Base-by-base conservation (phyloP, 2,329 filamentous ascomycete species). In the Hypoxylon sp. region DNA sequence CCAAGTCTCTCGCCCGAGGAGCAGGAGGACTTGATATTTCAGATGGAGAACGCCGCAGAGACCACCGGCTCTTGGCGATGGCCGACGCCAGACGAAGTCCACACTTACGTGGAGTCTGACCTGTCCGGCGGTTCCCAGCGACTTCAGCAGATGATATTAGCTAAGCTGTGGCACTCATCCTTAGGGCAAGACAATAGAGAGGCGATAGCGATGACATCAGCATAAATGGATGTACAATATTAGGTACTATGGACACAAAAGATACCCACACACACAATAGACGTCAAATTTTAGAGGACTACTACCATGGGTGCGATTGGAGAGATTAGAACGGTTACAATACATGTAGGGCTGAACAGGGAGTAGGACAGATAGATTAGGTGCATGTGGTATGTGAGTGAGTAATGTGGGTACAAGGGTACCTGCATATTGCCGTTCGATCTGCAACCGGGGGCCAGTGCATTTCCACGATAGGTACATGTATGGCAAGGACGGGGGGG, bases 1-100 rank as follows among this genome's bases (percentile, higher is more conserved):
- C 80, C 81, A 6, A 77, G 81, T 64, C 77, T 87, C 1, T 74
- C 76, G 5, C 67, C 68, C 8, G 71, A 75, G n/a, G 48, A 72
- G 27, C 67, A 70, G 32, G 60, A 62, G 6, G 56, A 71, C 32
- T 56, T 78, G 3, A 60, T 47, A 10, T n/a, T 17, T 2, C 71
- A 54, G 17, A 74, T 77, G 73, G 62, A 69, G 27, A 46, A 53
- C n/a, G 24, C 69, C 5, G 52, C 60, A 7, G 64, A 61, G 8
- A 27, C 47, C 1, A 62, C 69, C 2, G 53, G 57, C 3, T 54
- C 56, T 11, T 78, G 76, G 76, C 70, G 74, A 51, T 78, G 76
- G 76, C 76, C 77, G 15, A 75, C 75, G 2, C 21, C 52, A 6
- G 73, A 75, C 53, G 76, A 79, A 19, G 67, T 76, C n/a, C 69